Evolutionary conservation across 2,329 filamentous ascomycete species (phyloP), one percentile per base, ranked within the genome.

Genomic region (Penicillium psychrosexuale): DNA sequence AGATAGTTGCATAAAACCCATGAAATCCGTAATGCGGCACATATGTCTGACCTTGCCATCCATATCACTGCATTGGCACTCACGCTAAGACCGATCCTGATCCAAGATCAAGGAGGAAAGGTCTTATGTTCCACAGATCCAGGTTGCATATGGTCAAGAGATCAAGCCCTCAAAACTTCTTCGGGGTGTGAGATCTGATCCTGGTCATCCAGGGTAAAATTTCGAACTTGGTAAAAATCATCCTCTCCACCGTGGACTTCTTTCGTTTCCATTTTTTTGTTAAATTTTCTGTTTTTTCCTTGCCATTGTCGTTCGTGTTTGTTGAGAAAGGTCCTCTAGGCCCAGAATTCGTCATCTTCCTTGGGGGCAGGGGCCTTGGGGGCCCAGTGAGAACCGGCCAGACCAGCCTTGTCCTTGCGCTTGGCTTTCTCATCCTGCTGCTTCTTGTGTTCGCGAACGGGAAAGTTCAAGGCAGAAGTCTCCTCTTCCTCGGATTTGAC

Each of bases 191-290:
- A 27, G 27, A 47, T 47, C 22, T 22, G 24, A 38, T 47, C 24
- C 34, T 30, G n/a, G 8, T 38, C 34, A 8, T 39, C 34, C 46
- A 48, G 34, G 24, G 3, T 47, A 19, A 24, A 22, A 27, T 39
- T n/a, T 27, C 5, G 39, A 28, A 42, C 8, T 27, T 27, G 2
- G 37, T 40, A 13, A 42, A 22, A 46, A 11, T 15, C 9, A n/a
- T 28, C 12, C 8, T 24, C 43, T 45, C 8, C 24, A 28, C 40
- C 22, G 28, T 44, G 38, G 47, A 50, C 12, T 40, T 50, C 47
- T 43, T 50, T 17, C 37, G 30, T 50, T 50, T 50, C 47, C 47
- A 27, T 43, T 19, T 50, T 50, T 43, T 50, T 43, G 19, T 15
- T 11, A 5, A n/a, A 5, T 19, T 30, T 40, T n/a, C 8, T 17